Percentiles rank a stretch among this genome's conserved stretches.
Evolutionary conservation across 768 basidiomycete genomes (phyloP).

Genomic region (Leccinum olivaceopallidum): DNA sequence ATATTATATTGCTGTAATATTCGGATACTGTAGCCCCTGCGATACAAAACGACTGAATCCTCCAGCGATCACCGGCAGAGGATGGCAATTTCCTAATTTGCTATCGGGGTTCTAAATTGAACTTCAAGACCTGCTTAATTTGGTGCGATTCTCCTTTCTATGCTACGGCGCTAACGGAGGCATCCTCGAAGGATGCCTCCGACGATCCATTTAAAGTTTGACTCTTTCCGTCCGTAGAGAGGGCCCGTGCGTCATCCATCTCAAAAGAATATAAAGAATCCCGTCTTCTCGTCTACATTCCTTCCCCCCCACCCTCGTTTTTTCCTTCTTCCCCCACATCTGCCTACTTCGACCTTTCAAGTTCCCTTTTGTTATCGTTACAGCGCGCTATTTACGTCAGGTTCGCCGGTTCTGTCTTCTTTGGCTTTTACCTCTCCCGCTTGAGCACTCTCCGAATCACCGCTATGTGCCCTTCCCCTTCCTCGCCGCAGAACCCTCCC

Average conservation of each 20-base stretch:
- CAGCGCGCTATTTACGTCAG: slow-evolving; percentile 26
- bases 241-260: slow-evolving; percentile 33
- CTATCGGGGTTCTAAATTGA: slow-evolving; percentile 20
- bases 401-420: slow-evolving; percentile 12
- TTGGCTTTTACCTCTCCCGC: slow-evolving; percentile 13
- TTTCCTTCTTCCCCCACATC: slow-evolving; percentile 17
- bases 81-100: slow-evolving; percentile 19
- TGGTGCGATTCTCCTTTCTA: slow-evolving; percentile 12
- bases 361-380: slow-evolving; percentile 10
- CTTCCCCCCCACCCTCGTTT: slow-evolving; percentile 11
- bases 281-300: slow-evolving; percentile 9
- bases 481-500: slow-evolving; percentile 28
- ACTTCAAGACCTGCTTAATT: slow-evolving; percentile 32
- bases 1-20: background rate
- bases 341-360: slow-evolving; percentile 19
- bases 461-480: slow-evolving; percentile 27
- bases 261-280: slow-evolving; percentile 27
- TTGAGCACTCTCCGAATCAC: slow-evolving; percentile 26
- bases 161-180: slow-evolving; percentile 23
- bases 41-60: too few relatives aligned
- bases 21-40: too few relatives aligned
- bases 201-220: slow-evolving; percentile 18
- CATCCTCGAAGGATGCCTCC: slow-evolving; percentile 24
- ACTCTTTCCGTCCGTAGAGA: slow-evolving; percentile 19
- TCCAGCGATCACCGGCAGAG: slow-evolving; percentile 18